phyloP scores from a whole-genome alignment of 2,329 filamentous ascomycete genomes.

The Monilinia laxa region DNA sequence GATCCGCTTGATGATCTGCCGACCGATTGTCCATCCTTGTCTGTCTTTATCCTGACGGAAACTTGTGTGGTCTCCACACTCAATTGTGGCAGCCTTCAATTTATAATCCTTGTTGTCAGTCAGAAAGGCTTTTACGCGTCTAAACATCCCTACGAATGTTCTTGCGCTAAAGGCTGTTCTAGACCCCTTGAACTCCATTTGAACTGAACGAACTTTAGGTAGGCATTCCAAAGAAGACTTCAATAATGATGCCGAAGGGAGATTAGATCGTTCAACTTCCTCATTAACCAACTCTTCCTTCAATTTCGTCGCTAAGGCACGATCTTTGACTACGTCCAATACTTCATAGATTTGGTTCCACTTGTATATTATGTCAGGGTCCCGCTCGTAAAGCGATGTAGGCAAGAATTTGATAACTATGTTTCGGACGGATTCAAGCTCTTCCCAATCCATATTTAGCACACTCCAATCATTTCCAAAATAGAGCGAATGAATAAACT shows the following conservation, averaged over 20 bases:
- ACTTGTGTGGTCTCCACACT: neutral
- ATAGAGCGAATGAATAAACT: neutral
- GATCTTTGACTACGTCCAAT: too few species aligned
- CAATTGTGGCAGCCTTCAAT: neutral
- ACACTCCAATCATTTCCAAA: neutral
- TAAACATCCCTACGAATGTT: neutral
- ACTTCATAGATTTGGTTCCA: too few species aligned
- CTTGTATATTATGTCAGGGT: too few species aligned
- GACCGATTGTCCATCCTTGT: neutral
- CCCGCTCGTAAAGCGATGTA: too few species aligned
- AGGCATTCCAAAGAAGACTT: neutral
- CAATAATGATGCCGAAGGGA: neutral
- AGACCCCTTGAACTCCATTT: slow-evolving; percentile 9
- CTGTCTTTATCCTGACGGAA: neutral
- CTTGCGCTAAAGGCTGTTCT: neutral
- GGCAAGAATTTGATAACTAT: neutral
- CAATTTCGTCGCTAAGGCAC: neutral
- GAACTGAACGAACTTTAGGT: neutral
- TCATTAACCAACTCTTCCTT: neutral
- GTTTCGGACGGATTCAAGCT: neutral
- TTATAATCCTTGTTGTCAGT: neutral
- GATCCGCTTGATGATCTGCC: neutral
- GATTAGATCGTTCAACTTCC: neutral
- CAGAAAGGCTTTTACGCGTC: neutral
- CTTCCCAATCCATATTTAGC: neutral